Conservation (phyloP, 179 eudicot species). For the Pouteria campechiana region DNA sequence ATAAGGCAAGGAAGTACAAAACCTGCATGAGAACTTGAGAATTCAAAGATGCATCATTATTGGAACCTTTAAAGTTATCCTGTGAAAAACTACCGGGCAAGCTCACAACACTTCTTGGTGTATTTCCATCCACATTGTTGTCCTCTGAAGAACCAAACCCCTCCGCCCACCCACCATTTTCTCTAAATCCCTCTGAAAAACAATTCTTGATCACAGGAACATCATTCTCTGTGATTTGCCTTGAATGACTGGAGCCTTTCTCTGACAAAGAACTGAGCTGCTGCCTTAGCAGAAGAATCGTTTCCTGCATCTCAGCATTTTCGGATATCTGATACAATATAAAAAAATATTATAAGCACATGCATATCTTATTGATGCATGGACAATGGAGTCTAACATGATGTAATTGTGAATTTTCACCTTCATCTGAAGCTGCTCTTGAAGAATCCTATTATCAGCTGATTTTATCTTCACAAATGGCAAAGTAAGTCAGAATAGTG, state of each 20-base stretch:
- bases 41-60: conserved; percentile 12
- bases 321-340: conserved; percentile 11
- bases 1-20: not conserved
- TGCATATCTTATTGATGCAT: not conserved
- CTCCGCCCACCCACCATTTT: conserved; percentile 4
- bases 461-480: conserved; percentile 32
- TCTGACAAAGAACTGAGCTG: conserved; percentile 21
- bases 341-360: conserved; percentile 1
- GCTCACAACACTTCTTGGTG: conserved; percentile 30
- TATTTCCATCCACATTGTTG: conserved; percentile 13
- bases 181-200: conserved; percentile 5
- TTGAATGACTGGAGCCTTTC: conserved; percentile 10
- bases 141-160: conserved; percentile 11
- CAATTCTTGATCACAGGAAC: not conserved
- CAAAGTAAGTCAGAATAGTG: conserved; percentile 1
- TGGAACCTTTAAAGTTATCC: conserved; percentile 14
- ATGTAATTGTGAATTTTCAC: conserved; percentile 10
- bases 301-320: conserved; percentile 32
- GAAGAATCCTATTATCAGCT: conserved; percentile 46
- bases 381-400: not conserved
- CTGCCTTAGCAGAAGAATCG: conserved; percentile 21
- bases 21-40: conserved; percentile 28
- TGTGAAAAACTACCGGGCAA: conserved; percentile 17
- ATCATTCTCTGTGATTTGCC: not conserved
- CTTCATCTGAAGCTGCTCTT: conserved; percentile 53